Conservation (phyloP, 2,329 filamentous ascomycete species). For the Pestalotiopsis sp. region DNA sequence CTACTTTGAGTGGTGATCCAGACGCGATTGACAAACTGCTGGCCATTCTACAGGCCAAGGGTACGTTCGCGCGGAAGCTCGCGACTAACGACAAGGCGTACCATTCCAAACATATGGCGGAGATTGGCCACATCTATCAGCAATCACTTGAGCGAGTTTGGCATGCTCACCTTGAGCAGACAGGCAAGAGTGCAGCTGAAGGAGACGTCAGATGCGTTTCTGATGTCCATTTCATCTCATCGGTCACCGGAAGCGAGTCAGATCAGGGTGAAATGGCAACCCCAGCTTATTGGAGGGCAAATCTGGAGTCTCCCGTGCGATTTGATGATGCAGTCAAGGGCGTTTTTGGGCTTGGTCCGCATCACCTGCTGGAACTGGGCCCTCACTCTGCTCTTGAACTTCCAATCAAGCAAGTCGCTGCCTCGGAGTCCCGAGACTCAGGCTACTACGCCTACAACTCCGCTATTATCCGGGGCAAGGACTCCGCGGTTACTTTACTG, state of each 20-base stretch:
- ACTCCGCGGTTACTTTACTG: too few species aligned
- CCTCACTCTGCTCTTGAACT: slow-evolving; percentile 15
- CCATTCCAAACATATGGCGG: slow-evolving; percentile 31
- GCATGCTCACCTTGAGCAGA: neutral
- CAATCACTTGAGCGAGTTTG: neutral
- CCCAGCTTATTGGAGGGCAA: slow-evolving; percentile 18
- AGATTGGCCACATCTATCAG: slow-evolving; percentile 13
- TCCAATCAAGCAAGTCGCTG: slow-evolving; percentile 15
- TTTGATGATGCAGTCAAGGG: slow-evolving; percentile 16
- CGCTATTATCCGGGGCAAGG: too few species aligned
- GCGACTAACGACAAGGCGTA: slow-evolving; percentile 25
- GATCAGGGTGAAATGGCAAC: neutral
- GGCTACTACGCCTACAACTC: too few species aligned
- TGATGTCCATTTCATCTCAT: neutral
- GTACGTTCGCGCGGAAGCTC: slow-evolving; percentile 25
- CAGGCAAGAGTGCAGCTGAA: neutral
- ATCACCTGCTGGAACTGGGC: slow-evolving; percentile 12
- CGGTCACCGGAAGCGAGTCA: neutral
- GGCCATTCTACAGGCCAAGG: slow-evolving; percentile 17
- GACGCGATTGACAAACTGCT: slow-evolving; percentile 5
- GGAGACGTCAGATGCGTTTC: neutral
- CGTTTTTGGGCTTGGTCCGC: slow-evolving; percentile 17
- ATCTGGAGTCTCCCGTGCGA: slow-evolving; percentile 19
- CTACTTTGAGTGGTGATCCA: slow-evolving; percentile 30
- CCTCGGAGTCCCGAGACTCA: too few species aligned